Conservation (phyloP, 352 stramenopile species). For the Elongisporangium undulatum region DNA sequence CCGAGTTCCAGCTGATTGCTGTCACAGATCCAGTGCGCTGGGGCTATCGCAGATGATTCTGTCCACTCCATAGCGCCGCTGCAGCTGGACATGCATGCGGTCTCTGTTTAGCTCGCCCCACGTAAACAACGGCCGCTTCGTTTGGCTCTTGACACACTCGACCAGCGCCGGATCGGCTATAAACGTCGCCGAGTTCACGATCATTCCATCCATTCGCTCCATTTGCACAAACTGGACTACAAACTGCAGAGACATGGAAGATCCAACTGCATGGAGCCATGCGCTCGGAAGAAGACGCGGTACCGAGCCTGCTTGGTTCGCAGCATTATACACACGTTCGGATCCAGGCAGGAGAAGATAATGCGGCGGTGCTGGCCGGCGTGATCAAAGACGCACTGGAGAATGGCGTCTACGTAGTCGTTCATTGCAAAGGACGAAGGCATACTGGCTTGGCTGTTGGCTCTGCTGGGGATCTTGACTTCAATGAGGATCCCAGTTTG, state of each 20-base stretch:
- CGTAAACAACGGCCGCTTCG: slow-evolving; percentile 42
- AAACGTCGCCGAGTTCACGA: slow-evolving; percentile 69
- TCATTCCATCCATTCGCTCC: slow-evolving; percentile 63
- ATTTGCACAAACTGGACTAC: slow-evolving; percentile 54
- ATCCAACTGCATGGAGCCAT: slow-evolving; percentile 40
- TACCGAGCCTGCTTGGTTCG: slow-evolving; percentile 73
- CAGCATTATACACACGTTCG: slow-evolving; percentile 56
- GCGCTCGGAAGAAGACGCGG: slow-evolving; percentile 71
- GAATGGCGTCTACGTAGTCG: slow-evolving; percentile 62
- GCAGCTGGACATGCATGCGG: slow-evolving; percentile 56
- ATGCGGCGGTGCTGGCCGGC: slow-evolving; percentile 53
- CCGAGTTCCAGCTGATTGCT: no score
- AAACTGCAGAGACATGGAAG: slow-evolving; percentile 56
- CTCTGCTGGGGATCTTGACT: not conserved
- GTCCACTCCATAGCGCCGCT: slow-evolving; percentile 63
- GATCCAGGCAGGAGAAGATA: slow-evolving; percentile 83
- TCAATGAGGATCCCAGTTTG: no score
- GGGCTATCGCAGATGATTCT: slow-evolving; percentile 83
- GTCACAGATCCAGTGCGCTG: slow-evolving; percentile 68
- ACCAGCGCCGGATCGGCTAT: slow-evolving; percentile 43
- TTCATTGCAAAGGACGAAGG: slow-evolving; percentile 32
- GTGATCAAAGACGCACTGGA: slow-evolving; percentile 69
- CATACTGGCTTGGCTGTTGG: not conserved
- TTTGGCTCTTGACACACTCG: slow-evolving; percentile 42
- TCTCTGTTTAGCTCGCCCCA: slow-evolving; percentile 83